These are phyloP conservation scores for Poterioochromonas sp. DNA, from an alignment of 352 stramenopile genomes.

Conservation along the genomic window DNA sequence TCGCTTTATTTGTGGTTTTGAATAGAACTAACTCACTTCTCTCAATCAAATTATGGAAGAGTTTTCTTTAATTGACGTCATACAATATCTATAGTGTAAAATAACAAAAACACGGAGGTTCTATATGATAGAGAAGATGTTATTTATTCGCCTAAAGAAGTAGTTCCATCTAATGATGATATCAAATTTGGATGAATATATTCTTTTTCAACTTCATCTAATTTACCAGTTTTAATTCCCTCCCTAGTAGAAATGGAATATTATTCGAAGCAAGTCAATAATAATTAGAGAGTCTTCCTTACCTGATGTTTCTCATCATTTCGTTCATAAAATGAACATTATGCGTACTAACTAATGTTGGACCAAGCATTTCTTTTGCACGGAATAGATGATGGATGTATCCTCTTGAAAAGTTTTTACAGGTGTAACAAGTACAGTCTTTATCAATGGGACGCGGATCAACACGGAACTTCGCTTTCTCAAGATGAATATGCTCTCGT, in stretches of 20 bases:
- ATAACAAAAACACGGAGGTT: too few species aligned
- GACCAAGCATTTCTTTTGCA: conserved; percentile 41
- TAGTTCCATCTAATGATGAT: too few species aligned
- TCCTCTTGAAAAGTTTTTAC: conserved; percentile 42
- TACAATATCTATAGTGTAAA: too few species aligned
- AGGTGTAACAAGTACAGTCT: conserved; percentile 41
- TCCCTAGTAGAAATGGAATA: not conserved
- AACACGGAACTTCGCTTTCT: conserved; percentile 31
- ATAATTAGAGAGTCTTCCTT: not conserved
- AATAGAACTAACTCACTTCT: too few species aligned
- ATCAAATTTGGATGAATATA: conserved; percentile 30
- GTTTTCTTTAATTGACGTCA: too few species aligned
- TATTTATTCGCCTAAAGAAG: too few species aligned
- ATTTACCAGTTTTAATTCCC: conserved; percentile 35
- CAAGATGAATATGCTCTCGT: conserved; percentile 38
- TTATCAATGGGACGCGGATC: conserved; percentile 41
- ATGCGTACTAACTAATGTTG: conserved; percentile 37
- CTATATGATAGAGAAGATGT: too few species aligned
- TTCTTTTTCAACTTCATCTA: conserved; percentile 41
- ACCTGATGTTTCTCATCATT: conserved; percentile 41
- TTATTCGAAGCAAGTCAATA: not conserved
- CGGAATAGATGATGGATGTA: conserved; percentile 45
- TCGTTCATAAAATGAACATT: conserved; percentile 47
- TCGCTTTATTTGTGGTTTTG: too few species aligned
- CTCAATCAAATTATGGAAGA: too few species aligned